Conservation (phyloP, 2,329 filamentous ascomycete species). For the Fusarium secorum region DNA sequence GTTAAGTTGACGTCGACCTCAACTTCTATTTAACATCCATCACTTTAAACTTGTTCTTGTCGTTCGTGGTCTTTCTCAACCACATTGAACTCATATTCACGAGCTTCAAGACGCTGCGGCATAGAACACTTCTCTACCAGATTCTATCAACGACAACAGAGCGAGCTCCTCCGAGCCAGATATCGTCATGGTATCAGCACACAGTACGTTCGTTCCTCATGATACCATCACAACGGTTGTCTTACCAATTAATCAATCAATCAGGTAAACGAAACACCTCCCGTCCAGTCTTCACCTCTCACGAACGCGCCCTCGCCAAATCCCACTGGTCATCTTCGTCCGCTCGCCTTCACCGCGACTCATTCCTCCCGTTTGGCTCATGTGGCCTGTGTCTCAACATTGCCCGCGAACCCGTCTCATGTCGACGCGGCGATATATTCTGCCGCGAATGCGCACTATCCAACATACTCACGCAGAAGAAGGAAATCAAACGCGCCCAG, state of each 20-base stretch:
- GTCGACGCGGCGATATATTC: conserved; percentile 86
- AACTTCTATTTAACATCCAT: not conserved
- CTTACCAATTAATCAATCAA: not conserved
- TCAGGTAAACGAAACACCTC: conserved; percentile 87
- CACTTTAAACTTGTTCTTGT: not conserved
- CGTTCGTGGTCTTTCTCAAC: not conserved
- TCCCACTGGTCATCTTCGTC: conserved; percentile 81
- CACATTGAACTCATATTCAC: not conserved
- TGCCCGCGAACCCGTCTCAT: conserved; percentile 83
- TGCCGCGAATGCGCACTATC: conserved; percentile 92
- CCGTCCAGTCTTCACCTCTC: conserved; percentile 89
- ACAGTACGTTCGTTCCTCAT: conserved; percentile 52
- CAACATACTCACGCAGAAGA: conserved; percentile 89
- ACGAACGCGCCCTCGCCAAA: conserved; percentile 86
- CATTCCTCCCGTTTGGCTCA: conserved; percentile 88
- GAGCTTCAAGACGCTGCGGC: not conserved
- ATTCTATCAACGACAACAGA: conserved; percentile 10
- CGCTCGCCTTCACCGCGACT: conserved; percentile 87
- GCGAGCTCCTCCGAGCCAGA: not conserved
- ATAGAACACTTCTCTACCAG: not conserved
- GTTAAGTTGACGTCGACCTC: not conserved
- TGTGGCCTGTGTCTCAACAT: conserved; percentile 87
- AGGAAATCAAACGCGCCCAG: conserved; percentile 86
- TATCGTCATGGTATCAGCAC: conserved; percentile 47
- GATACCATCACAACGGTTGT: not conserved